phyloP scores from a whole-genome alignment of 169 alveolate genomes.

The Plasmodium falciparum region DNA sequence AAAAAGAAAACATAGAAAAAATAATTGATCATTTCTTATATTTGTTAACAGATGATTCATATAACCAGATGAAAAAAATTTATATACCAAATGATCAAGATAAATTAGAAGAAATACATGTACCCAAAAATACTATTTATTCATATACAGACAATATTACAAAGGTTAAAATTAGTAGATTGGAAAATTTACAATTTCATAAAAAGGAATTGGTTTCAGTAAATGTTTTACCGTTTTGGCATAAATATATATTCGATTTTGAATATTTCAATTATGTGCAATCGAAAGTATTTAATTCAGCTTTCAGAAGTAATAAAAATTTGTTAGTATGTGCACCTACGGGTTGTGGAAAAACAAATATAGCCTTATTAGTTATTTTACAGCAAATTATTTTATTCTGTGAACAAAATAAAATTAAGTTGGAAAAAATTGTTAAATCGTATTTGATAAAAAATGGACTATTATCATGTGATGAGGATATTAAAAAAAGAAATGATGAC shows the following conservation, averaged over 20 bases:
- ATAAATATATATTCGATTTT: constrained; percentile 71
- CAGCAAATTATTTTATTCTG: constrained; percentile 76
- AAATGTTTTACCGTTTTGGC: constrained; percentile 45
- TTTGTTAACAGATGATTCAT: constrained; percentile 18
- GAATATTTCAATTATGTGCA: constrained; percentile 91
- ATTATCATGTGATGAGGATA: no score
- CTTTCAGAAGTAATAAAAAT: constrained; percentile 94
- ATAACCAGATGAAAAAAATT: constrained; percentile 45
- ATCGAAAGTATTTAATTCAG: constrained; percentile 92
- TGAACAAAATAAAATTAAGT: constrained; percentile 37
- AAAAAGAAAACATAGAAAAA: constrained; percentile 60
- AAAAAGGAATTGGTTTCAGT: constrained; percentile 70
- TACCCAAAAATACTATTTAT: constrained; percentile 48
- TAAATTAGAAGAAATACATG: constrained; percentile 51
- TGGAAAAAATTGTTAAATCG: constrained; percentile 23
- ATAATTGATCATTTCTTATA: constrained; percentile 47
- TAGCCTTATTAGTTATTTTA: constrained; percentile 95
- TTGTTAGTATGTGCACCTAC: constrained; percentile 98
- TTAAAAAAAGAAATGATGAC: background rate
- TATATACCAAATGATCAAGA: constrained; percentile 69
- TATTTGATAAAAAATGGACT: constrained; percentile 5
- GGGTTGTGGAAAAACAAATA: constrained; percentile 99
- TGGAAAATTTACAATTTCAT: constrained; percentile 41
- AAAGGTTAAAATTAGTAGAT: constrained; percentile 62
- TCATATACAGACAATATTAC: constrained; percentile 49